Percentiles rank a stretch among this genome's conserved stretches.
Evolutionary conservation across 225 moss, liverwort and hornwort genomes (phyloP).

Genomic region (Physcomitrellopsis africana): DNA sequence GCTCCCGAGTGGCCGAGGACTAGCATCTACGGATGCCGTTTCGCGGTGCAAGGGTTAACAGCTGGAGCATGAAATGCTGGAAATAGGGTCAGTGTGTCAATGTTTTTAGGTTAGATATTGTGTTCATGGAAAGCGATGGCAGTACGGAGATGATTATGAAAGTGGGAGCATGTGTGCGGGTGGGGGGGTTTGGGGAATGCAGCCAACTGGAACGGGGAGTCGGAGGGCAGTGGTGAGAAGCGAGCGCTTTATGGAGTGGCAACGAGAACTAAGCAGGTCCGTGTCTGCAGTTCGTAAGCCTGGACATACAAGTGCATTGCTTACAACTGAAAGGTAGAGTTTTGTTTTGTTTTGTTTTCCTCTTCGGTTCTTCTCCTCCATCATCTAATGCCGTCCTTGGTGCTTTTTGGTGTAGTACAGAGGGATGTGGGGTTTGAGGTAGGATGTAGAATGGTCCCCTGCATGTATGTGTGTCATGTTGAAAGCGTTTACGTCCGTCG

Average conservation of each 20-base stretch:
- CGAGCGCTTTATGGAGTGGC: slow-evolving; percentile 97
- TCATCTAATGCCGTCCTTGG: slow-evolving; percentile 27
- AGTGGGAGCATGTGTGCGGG: slow-evolving; percentile 25
- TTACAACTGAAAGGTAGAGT: slow-evolving; percentile 57
- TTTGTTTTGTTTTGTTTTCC: slow-evolving; percentile 33
- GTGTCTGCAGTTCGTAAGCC: slow-evolving; percentile 61
- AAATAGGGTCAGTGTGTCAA: background rate
- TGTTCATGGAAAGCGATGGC: background rate
- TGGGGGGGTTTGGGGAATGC: slow-evolving; percentile 31
- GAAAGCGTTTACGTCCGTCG: slow-evolving; percentile 3
- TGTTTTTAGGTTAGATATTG: slow-evolving; percentile 2
- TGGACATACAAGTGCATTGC: slow-evolving; percentile 60
- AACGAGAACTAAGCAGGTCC: slow-evolving; percentile 94
- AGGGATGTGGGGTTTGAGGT: background rate
- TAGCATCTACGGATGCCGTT: background rate
- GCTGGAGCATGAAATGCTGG: background rate
- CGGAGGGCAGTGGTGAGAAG: slow-evolving; percentile 88
- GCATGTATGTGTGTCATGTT: slow-evolving; percentile 19
- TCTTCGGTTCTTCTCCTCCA: background rate
- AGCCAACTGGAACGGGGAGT: slow-evolving; percentile 75
- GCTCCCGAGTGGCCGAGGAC: background rate
- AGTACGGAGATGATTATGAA: slow-evolving; percentile 31
- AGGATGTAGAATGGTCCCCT: background rate
- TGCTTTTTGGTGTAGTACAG: slow-evolving; percentile 41
- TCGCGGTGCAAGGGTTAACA: background rate